Percentiles rank a stretch among this genome's conserved stretches.
phyloP scores from a whole-genome alignment of 768 basidiomycete genomes.

The Lactarius tabidus region DNA sequence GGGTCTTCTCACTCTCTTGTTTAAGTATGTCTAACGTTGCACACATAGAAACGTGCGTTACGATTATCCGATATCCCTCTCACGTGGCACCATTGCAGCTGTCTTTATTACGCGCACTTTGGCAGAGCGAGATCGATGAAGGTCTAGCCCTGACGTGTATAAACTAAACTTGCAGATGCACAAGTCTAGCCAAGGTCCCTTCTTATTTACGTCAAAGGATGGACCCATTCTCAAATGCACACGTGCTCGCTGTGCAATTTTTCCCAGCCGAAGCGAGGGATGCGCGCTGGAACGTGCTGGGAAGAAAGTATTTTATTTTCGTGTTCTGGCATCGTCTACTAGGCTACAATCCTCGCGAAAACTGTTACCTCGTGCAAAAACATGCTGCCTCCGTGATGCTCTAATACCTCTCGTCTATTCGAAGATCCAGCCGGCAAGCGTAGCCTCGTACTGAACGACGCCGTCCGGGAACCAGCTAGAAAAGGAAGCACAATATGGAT shows the following conservation, averaged over 20 bases:
- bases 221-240: neutral
- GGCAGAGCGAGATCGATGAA: neutral
- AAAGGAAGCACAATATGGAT: conserved; percentile 17
- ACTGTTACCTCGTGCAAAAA: neutral
- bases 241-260: neutral
- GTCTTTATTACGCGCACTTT: neutral
- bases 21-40: neutral
- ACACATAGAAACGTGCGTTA: neutral
- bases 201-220: neutral
- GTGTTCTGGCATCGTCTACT: neutral
- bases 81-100: neutral
- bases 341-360: conserved; percentile 6
- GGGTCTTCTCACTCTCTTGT: neutral
- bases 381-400: neutral
- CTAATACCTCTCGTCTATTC: conserved; percentile 46
- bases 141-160: neutral
- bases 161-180: neutral
- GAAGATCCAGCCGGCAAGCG: conserved; percentile 69
- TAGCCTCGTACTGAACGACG: conserved; percentile 62
- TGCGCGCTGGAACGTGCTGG: neutral
- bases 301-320: neutral
- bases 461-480: conserved; percentile 91
- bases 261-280: neutral
- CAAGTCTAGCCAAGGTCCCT: neutral
- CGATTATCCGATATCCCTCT: neutral